Base-by-base conservation (phyloP, 352 stramenopile genomes). In the Phytophthora fragariae region DNA sequence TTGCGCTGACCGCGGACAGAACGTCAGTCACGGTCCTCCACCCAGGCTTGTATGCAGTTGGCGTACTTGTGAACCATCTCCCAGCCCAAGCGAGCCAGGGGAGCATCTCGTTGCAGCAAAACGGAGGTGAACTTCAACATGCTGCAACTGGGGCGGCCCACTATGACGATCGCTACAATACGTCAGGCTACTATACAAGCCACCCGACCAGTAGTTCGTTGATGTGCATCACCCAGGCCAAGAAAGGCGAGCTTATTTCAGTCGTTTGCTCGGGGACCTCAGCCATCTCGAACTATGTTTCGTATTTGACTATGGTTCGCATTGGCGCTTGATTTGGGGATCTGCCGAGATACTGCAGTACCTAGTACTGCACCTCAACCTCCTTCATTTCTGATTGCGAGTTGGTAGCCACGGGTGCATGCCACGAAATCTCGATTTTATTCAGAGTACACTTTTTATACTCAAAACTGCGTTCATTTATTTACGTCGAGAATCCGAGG, bases 21-120 rank as follows among this genome's bases (percentile, higher is more conserved):
- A 70, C 67, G 0, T 35, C 46, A 12, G 62, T 74, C 29, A 10
- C 0, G 8, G 9, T 62, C 27, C 7, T 50, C 12, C 1, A 31
- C 9, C 33, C 60, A 8, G 67, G 67, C 1, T 3, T 69, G 31
- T 74, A 70, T 12, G 47, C 44, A 17, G 33, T 74, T 15, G 55
- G 31, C 1, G 59, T 57, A 2, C 50, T 73, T 27, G 66, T 73
- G 39, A 73, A 73, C 44, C 67, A 73, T 24, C 1, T 57, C 2
- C 57, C 65, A 37, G 3, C 8, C 15, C 5, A 31, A 15, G 1
- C 15, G 10, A 29, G 6, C 8, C 0, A 2, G 5, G 47, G 47
- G 4, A 6, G 8, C 0, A 54, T 54, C 9, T 29, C 47, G 9
- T n/a, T 54, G n/a, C 47, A 29, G 47, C 31, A 29, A 37, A 59